These are phyloP conservation scores for Rhinocladiella similis DNA, from an alignment of 2,329 filamentous ascomycete species.

Conservation along the genomic window DNA sequence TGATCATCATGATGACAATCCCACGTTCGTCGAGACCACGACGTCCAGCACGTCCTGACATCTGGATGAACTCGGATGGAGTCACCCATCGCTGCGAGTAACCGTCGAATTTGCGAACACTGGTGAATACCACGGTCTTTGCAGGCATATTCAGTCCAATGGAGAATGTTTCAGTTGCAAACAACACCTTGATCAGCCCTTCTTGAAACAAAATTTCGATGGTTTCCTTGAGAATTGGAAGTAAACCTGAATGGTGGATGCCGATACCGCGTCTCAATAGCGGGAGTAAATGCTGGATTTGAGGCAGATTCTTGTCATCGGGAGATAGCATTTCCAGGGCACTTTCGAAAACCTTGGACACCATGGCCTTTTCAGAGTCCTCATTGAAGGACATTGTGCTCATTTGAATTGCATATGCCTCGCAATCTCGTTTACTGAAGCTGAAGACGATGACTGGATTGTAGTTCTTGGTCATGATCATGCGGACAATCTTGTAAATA, in stretches of 20 bases:
- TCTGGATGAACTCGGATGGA: slow-evolving; percentile 95
- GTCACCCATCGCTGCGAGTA: slow-evolving; percentile 78
- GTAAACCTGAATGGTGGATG: slow-evolving; percentile 91
- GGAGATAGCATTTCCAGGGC: slow-evolving; percentile 91
- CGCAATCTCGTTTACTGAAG: slow-evolving; percentile 97
- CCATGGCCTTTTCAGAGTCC: slow-evolving; percentile 91
- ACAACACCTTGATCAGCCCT: slow-evolving; percentile 94
- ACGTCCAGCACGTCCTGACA: slow-evolving; percentile 95
- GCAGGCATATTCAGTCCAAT: slow-evolving; percentile 99
- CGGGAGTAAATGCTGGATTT: slow-evolving; percentile 88
- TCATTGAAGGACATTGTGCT: slow-evolving; percentile 91
- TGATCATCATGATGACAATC: slow-evolving; percentile 99
- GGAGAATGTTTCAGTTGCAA: slow-evolving; percentile 97
- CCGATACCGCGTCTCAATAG: slow-evolving; percentile 89
- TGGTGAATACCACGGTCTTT: slow-evolving; percentile 98
- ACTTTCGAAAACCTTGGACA: slow-evolving; percentile 88
- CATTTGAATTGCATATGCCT: slow-evolving; percentile 84
- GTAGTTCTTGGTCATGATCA: slow-evolving; percentile 97
- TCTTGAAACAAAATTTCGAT: slow-evolving; percentile 99
- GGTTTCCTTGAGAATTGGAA: slow-evolving; percentile 96
- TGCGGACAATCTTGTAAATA: slow-evolving; percentile 96
- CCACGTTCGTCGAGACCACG: slow-evolving; percentile 95
- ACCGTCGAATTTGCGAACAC: slow-evolving; percentile 93
- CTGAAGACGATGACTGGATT: slow-evolving; percentile 99
- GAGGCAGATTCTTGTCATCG: slow-evolving; percentile 82